Evolutionary conservation across 306 rosid species (phyloP), one percentile per base, ranked within the genome.

Genomic region (Lupinus albus): DNA sequence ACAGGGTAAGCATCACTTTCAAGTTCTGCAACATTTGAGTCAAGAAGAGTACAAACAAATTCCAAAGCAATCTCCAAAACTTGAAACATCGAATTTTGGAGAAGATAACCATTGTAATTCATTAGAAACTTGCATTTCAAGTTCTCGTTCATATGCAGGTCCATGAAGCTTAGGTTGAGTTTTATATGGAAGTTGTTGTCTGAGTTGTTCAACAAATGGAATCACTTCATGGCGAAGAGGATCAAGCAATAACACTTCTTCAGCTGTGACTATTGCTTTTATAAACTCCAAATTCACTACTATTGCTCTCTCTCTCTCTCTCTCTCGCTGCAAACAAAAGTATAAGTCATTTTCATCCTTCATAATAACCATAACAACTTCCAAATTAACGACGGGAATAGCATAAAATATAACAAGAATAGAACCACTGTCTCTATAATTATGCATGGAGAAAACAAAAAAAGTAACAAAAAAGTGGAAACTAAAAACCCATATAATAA

Each of bases 41-140:
- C 97, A 67, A 93, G 78, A 73, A 67, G 84, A 3, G 81, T 86
- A 75, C 97, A 93, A 18, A 90, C 92, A 81, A 80, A 91, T 78
- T 93, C 97, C 58, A 93, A 80, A 11, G 96, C 99, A 78, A 86
- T 81, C 87, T 93, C 99, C 58, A 93, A 88, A 81, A 93, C 99
- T 73, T 90, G 99, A 80, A 93, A 90, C 73, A 25, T 59, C 76
- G 0, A 84, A 71, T 64, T 89, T 93, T 0, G 85, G 82, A 70
- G 70, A 84, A 16, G 80, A 72, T 32, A 55, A 67, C 78, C 78
- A 67, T 14, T 60, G 84, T 7, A 73, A 53, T 14, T 71, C 70
- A 65, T 73, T 65, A 5, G 84, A 75, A 67, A 67, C 86, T 69
- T 36, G 82, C 83, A 76, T 75, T 63, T 72, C 85, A 70, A 71